These are phyloP conservation scores for Hanseniaspora valbyensis DNA, from an alignment of 805 yeast genomes.

Conservation along the genomic window DNA sequence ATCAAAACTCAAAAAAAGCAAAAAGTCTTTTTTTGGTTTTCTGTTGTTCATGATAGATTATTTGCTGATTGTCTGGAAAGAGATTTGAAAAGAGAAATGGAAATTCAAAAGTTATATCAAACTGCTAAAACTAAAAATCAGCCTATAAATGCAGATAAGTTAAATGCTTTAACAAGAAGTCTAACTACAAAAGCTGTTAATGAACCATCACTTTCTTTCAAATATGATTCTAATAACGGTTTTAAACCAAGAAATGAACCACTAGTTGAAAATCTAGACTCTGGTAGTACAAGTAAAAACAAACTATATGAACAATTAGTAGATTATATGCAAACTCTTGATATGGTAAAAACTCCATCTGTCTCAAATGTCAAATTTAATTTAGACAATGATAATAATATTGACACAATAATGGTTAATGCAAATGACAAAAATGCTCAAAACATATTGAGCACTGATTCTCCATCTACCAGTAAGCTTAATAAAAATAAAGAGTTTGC, in stretches of 20 bases:
- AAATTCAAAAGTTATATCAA: constrained; percentile 31
- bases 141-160: neutral
- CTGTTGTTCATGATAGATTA: constrained; percentile 84
- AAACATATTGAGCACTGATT: neutral
- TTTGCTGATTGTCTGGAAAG: constrained; percentile 90
- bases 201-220: constrained; percentile 74
- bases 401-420: too few species aligned
- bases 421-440: neutral
- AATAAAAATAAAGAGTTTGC: neutral
- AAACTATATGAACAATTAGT: constrained; percentile 46
- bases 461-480: too few species aligned
- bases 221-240: constrained; percentile 29
- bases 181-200: constrained; percentile 61
- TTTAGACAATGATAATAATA: neutral
- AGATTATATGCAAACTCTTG: constrained; percentile 31
- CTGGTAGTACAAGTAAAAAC: constrained; percentile 10
- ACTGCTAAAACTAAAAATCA: neutral
- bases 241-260: neutral
- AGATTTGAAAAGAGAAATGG: constrained; percentile 68
- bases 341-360: constrained; percentile 17
- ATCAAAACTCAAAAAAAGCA: constrained; percentile 92
- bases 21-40: constrained; percentile 92
- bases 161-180: constrained; percentile 18
- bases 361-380: neutral
- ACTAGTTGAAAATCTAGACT: neutral